These are phyloP conservation scores for Sugiyamaella castrensis DNA, from an alignment of 1,139 yeast species.

Conservation along the genomic window DNA sequence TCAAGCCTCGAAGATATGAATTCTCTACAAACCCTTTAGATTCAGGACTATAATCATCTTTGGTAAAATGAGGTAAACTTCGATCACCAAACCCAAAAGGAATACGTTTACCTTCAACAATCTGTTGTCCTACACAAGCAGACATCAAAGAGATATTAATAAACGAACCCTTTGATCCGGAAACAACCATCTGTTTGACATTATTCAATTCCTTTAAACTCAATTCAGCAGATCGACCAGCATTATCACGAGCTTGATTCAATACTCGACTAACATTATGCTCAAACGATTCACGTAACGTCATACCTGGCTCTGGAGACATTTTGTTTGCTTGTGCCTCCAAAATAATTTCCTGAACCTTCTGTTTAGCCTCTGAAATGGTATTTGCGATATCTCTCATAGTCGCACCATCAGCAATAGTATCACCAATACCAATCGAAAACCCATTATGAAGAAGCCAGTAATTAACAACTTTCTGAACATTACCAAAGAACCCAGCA, in stretches of 20 bases:
- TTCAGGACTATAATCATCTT: conserved; percentile 97
- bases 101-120: conserved; percentile 99
- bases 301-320: conserved; percentile 99
- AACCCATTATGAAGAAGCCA: conserved; percentile 97
- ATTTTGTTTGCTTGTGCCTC: conserved; percentile 88
- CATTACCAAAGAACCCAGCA: conserved; percentile 86
- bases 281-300: conserved; percentile 96
- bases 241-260: conserved; percentile 98
- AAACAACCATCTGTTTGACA: conserved; percentile 98
- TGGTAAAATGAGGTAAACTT: conserved; percentile 95
- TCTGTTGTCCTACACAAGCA: conserved; percentile 99
- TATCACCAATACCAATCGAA: conserved; percentile 99
- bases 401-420: conserved; percentile 95
- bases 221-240: conserved; percentile 98
- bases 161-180: conserved; percentile 99
- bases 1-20: conserved; percentile 93
- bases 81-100: conserved; percentile 96
- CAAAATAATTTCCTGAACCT: conserved; percentile 87
- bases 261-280: conserved; percentile 93
- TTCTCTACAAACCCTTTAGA: conserved; percentile 97
- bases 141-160: conserved; percentile 99
- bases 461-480: conserved; percentile 92
- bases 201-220: conserved; percentile 90
- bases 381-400: conserved; percentile 92
- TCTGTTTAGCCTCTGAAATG: conserved; percentile 85